Evolutionary conservation across 768 basidiomycete species (phyloP), one percentile per base, ranked within the genome.

Genomic region (Xerocomus spinulosus): DNA sequence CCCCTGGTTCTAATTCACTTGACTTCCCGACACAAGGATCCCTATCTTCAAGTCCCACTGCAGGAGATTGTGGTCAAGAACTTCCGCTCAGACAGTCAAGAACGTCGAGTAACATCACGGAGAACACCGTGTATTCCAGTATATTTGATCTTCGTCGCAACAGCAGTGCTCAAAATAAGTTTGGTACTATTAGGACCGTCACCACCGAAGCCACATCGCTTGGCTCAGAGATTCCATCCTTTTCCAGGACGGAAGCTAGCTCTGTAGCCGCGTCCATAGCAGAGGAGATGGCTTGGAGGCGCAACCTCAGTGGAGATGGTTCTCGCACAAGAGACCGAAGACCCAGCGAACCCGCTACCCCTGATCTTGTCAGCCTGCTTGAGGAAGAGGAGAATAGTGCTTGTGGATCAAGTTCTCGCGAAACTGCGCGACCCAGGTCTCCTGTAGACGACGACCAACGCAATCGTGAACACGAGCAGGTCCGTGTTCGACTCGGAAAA

Each of bases 141-240:
- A 67, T 85, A 49, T 70, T 85, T 44, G 83, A 85, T 60, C 67
- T 69, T 44, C 69, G 68, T 48, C 69, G 70, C 45, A 71, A 67
- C 44, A 71, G 68, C 42, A 68, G 66, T 48, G 71, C 67, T 35
- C 71, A 72, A 53, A 82, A 78, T 60, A 83, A 79, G 61, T 91
- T 81, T 64, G 86, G 82, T 34, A 92, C 89, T 10, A 80, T 91
- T 51, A 75, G 86, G 58, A 90, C 89, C n/a, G 72, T 83, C 50
- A 88, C 82, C 26, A 92, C 90, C 25, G 88, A 90, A 53, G 74
- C 83, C 50, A 92, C 88, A 17, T 87, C 85, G 32, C 64, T 77
- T 32, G 63, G 60, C 14, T 70, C 71, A 33, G 88, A 87, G 57
- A 68, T 72, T 13, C 82, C 83, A 5, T 85, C 85, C 9, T 70